Evolutionary conservation across 192 early-diverging fungal genomes (phyloP).

Genomic region (Backusella australiensis): DNA sequence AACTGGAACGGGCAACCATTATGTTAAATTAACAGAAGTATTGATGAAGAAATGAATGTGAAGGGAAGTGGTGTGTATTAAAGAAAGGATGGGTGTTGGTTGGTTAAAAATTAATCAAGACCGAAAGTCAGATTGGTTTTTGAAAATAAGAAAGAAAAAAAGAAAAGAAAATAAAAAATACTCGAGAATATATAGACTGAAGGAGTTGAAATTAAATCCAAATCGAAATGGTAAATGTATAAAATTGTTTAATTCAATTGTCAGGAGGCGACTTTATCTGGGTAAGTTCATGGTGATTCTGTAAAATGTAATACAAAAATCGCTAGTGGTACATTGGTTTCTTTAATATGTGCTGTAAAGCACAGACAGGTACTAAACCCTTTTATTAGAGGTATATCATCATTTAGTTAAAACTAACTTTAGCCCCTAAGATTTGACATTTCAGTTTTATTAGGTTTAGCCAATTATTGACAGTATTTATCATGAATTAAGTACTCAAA

Average conservation of each 20-base stretch:
- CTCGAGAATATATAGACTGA: constrained; percentile 2
- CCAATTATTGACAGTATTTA: neutral
- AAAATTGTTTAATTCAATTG: constrained; percentile 6
- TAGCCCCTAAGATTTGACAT: neutral
- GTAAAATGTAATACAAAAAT: constrained; percentile 6
- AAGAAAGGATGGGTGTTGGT: neutral
- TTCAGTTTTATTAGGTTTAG: neutral
- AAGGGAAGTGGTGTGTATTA: neutral
- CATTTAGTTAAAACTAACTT: neutral
- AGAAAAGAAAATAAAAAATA: neutral
- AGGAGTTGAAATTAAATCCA: constrained; percentile 8
- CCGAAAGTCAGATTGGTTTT: neutral
- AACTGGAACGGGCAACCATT: constrained; percentile 12
- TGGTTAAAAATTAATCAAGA: neutral
- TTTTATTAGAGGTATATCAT: neutral
- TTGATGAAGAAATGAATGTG: neutral
- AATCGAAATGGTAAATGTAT: constrained; percentile 1
- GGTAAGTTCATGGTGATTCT: neutral
- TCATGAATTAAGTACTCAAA: neutral
- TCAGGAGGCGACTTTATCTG: neutral
- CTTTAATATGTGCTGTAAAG: neutral
- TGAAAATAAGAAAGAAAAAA: constrained; percentile 2
- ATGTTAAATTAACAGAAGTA: neutral
- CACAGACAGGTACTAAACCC: neutral
- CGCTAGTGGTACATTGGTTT: neutral